A percentile compares a stretch with the other conserved stretches of the same genome.
Evolutionary conservation across 805 yeast species (phyloP).

Genomic region (Saturnispora halmiae): DNA sequence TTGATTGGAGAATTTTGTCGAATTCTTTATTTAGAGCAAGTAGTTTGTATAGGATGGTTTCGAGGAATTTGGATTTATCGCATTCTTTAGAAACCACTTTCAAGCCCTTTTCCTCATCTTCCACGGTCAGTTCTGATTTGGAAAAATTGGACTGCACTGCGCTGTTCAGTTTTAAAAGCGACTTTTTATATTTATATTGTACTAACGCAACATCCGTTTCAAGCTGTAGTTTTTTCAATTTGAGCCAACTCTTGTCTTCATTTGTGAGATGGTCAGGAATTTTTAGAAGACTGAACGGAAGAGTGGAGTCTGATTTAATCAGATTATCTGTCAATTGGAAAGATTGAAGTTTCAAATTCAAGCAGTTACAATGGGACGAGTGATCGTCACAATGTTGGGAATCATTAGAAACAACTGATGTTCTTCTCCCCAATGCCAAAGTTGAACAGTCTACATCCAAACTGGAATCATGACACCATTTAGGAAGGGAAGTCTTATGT

Average conservation of each 20-base stretch:
- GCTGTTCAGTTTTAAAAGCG: constrained; percentile 21
- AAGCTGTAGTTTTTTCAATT: constrained; percentile 22
- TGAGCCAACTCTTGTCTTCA: constrained; percentile 13
- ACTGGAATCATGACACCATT: constrained; percentile 8
- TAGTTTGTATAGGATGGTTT: constrained; percentile 16
- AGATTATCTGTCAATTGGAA: constrained; percentile 8
- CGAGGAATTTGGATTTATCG: constrained; percentile 21
- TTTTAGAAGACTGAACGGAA: not conserved
- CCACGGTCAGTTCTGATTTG: constrained; percentile 16
- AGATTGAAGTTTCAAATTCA: constrained; percentile 10
- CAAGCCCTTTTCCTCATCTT: constrained; percentile 23
- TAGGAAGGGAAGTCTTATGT: not conserved
- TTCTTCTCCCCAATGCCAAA: constrained; percentile 3
- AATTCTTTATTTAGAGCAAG: constrained; percentile 16
- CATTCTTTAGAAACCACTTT: constrained; percentile 18
- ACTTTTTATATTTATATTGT: constrained; percentile 23
- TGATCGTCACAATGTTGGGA: not conserved
- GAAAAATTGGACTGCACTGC: constrained; percentile 23
- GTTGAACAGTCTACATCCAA: constrained; percentile 1
- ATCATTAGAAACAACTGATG: not conserved
- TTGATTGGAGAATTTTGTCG: constrained; percentile 2
- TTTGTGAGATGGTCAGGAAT: constrained; percentile 8
- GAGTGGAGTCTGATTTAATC: constrained; percentile 4
- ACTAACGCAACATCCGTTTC: constrained; percentile 21
- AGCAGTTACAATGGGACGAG: constrained; percentile 1